Evolutionary conservation across 2,329 filamentous ascomycete genomes (phyloP).

Genomic region (Coniochaeta prunicola): DNA sequence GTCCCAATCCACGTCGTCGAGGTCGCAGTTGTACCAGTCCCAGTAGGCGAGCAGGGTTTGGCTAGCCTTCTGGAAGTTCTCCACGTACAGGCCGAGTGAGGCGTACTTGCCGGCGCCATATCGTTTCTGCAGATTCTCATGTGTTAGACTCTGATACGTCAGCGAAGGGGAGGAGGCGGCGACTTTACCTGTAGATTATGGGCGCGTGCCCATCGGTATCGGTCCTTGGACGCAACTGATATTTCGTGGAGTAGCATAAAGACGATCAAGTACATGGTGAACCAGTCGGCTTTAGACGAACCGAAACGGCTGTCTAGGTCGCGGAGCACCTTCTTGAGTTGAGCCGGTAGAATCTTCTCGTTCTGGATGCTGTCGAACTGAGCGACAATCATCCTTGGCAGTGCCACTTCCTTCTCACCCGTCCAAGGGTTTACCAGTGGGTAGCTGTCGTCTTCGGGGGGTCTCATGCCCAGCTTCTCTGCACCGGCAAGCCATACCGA

Average conservation of each 20-base stretch:
- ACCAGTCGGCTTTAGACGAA: conserved; percentile 24
- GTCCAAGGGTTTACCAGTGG: conserved; percentile 14
- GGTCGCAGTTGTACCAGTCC: conserved; percentile 40
- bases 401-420: conserved; percentile 22
- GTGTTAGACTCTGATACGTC: background rate
- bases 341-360: conserved; percentile 24
- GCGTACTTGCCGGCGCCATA: conserved; percentile 18
- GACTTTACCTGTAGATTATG: conserved; percentile 21
- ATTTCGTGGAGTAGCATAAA: conserved; percentile 37
- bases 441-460: conserved; percentile 26
- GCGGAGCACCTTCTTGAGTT: conserved; percentile 24
- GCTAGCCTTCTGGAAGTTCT: conserved; percentile 35
- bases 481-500: conserved; percentile 33
- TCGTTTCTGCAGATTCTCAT: conserved; percentile 12
- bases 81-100: conserved; percentile 31
- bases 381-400: conserved; percentile 36
- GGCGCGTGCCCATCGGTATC: conserved; percentile 33
- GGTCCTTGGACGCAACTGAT: conserved; percentile 30
- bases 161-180: conserved; percentile 5
- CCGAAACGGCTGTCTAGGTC: conserved; percentile 25
- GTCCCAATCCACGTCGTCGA: conserved; percentile 18
- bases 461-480: conserved; percentile 31
- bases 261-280: conserved; percentile 28
- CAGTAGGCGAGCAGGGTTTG: conserved; percentile 40
- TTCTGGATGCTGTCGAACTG: conserved; percentile 37